A percentile compares a stretch with the other conserved stretches of the same genome.
Evolutionary conservation across 1,284 basidiomycete genomes (phyloP).

Genomic region (Ustilago cynodontis): DNA sequence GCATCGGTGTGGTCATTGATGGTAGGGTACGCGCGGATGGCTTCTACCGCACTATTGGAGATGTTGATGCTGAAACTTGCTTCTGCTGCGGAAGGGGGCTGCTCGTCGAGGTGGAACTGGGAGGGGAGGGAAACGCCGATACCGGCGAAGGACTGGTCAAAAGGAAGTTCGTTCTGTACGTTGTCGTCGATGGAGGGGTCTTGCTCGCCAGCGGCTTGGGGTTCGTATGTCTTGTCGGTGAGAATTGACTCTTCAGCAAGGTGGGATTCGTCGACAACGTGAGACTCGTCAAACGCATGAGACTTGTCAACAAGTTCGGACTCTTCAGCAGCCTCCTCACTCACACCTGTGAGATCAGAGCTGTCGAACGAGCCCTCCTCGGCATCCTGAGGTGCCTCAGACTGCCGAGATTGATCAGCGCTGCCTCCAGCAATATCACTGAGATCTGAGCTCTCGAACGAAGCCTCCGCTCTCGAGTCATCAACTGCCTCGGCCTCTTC

Average conservation of each 20-base stretch:
- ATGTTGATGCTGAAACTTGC: conserved; percentile 3
- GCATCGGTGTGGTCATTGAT: background rate
- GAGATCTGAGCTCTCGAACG: background rate
- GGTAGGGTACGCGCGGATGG: background rate
- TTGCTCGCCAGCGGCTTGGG: background rate
- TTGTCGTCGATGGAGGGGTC: background rate
- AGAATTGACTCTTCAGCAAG: background rate
- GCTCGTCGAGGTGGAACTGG: background rate
- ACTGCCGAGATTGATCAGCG: background rate
- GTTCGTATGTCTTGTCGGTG: no score
- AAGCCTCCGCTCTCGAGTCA: background rate
- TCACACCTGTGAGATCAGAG: background rate
- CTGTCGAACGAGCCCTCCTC: background rate
- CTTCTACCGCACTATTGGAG: background rate
- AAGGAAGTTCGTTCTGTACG: background rate
- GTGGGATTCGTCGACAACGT: background rate
- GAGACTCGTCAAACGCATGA: background rate
- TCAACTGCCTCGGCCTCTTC: conserved; percentile 1
- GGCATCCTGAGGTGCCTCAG: background rate
- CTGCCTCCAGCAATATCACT: background rate
- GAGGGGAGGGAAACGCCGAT: background rate
- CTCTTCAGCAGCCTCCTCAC: background rate
- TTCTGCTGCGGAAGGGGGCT: background rate
- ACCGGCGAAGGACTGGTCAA: background rate
- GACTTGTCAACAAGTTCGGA: background rate